A percentile compares a stretch with the other conserved stretches of the same genome.
Evolutionary conservation across 2,329 filamentous ascomycete genomes (phyloP).

Genomic region (Xylogone sp.): DNA sequence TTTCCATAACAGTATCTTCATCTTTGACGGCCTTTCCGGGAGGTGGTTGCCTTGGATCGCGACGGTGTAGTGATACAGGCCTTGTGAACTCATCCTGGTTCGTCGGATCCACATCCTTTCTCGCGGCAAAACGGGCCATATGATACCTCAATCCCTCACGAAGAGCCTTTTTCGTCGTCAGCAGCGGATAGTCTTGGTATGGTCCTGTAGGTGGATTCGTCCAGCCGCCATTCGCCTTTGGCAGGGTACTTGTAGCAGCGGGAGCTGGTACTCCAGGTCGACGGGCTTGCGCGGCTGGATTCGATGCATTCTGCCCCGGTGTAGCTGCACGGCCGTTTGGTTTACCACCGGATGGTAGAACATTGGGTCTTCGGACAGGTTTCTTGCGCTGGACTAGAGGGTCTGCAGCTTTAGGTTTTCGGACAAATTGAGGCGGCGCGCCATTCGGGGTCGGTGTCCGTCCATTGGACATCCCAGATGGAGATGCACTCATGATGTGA

Average conservation of each 20-base stretch:
- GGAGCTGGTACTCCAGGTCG: slow-evolving; percentile 4
- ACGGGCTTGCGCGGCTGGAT: slow-evolving; percentile 10
- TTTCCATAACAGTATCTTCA: slow-evolving; percentile 39
- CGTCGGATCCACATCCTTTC: slow-evolving; percentile 64
- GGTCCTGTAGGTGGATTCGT: slow-evolving; percentile 44
- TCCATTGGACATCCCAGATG: slow-evolving; percentile 40
- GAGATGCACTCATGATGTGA: slow-evolving; percentile 36
- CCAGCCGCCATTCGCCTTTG: slow-evolving; percentile 53
- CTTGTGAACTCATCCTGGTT: slow-evolving; percentile 77
- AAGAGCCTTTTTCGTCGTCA: slow-evolving; percentile 78
- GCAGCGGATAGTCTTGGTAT: slow-evolving; percentile 61
- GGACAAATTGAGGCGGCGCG: slow-evolving; percentile 39
- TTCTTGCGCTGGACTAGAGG: slow-evolving; percentile 63
- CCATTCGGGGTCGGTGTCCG: slow-evolving; percentile 44
- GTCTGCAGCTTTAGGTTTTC: slow-evolving; percentile 50
- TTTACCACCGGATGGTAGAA: slow-evolving; percentile 15
- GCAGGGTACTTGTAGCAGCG: slow-evolving; percentile 35
- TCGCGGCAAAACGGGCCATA: slow-evolving; percentile 67
- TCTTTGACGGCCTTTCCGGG: slow-evolving; percentile 62
- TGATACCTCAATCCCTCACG: slow-evolving; percentile 81
- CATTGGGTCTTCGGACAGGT: slow-evolving; percentile 33
- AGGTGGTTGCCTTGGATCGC: slow-evolving; percentile 72
- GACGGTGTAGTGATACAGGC: slow-evolving; percentile 83
- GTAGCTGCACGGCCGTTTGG: slow-evolving; percentile 15
- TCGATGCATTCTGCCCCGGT: slow-evolving; percentile 11